Evolutionary conservation across 1,139 yeast species (phyloP).

Genomic region (Debaryomyces nepalensis): DNA sequence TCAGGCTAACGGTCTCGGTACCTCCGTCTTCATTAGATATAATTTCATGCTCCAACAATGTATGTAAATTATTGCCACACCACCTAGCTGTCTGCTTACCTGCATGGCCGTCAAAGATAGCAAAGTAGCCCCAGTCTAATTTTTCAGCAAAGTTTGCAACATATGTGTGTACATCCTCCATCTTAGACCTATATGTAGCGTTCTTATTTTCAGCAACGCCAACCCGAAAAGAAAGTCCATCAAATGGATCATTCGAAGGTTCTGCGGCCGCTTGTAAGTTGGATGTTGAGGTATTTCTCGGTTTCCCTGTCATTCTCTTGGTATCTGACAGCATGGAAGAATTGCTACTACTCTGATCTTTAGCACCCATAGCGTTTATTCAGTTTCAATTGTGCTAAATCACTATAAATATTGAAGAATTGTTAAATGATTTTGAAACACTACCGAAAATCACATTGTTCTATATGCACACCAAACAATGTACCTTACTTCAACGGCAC

Average conservation of each 20-base stretch:
- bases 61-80: constrained; percentile 89
- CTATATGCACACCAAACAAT: constrained; percentile 4
- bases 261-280: constrained; percentile 4
- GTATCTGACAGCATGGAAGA: constrained; percentile 3
- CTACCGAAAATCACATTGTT: neutral
- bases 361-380: neutral
- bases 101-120: constrained; percentile 97
- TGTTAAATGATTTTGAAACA: constrained; percentile 8
- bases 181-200: constrained; percentile 75
- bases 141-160: constrained; percentile 90
- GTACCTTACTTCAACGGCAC: too few relatives aligned
- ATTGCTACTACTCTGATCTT: neutral
- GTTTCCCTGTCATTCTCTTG: neutral
- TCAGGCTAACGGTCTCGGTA: constrained; percentile 5
- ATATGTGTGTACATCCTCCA: constrained; percentile 97
- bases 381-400: neutral
- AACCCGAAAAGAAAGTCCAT: constrained; percentile 67
- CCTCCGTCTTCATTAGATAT: constrained; percentile 18
- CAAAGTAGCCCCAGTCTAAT: constrained; percentile 94
- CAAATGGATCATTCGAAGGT: constrained; percentile 39
- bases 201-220: constrained; percentile 93
- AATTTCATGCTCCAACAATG: constrained; percentile 61
- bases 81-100: constrained; percentile 93
- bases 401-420: neutral
- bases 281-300: constrained; percentile 1